phyloP scores from a whole-genome alignment of 2,329 filamentous ascomycete species.

The Teratosphaeria epicoccoides region DNA sequence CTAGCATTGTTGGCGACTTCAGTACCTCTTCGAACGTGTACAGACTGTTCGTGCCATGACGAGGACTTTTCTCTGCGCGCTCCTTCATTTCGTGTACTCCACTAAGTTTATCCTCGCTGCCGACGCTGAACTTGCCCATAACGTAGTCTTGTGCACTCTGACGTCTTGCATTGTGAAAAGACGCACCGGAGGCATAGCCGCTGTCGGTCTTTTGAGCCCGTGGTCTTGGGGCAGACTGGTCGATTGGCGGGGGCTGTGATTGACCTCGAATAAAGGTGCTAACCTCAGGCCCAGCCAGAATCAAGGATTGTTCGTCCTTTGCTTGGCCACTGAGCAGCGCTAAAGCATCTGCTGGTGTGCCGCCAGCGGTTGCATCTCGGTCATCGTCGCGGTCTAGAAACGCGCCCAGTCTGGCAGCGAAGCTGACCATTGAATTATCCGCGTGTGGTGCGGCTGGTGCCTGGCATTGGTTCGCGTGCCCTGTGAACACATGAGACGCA shows the following conservation, averaged over 20 bases:
- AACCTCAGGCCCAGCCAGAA: background rate
- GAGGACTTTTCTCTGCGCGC: background rate
- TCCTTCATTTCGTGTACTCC: background rate
- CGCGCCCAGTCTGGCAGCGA: conserved; percentile 18
- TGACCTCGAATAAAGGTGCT: conserved; percentile 4
- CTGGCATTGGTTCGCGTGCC: conserved; percentile 17
- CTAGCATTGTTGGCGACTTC: conserved; percentile 3
- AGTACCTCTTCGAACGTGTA: conserved; percentile 15
- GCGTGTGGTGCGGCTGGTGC: conserved; percentile 15
- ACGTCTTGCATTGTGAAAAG: background rate
- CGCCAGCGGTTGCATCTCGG: conserved; percentile 2
- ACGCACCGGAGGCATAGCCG: conserved; percentile 25
- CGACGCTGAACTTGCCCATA: background rate
- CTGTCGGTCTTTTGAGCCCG: conserved; percentile 20
- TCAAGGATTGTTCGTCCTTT: background rate
- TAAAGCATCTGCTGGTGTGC: conserved; percentile 18
- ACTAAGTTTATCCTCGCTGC: background rate
- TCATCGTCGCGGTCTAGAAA: conserved; percentile 16
- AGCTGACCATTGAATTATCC: conserved; percentile 8
- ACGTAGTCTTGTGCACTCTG: background rate
- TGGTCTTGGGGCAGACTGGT: conserved; percentile 1
- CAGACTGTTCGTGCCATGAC: conserved; percentile 8
- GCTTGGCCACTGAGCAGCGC: conserved; percentile 14
- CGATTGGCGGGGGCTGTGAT: background rate
- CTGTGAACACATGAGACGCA: conserved; percentile 15